Base-by-base conservation (phyloP, 257 asterid species). In the Cinchona pubescens region DNA sequence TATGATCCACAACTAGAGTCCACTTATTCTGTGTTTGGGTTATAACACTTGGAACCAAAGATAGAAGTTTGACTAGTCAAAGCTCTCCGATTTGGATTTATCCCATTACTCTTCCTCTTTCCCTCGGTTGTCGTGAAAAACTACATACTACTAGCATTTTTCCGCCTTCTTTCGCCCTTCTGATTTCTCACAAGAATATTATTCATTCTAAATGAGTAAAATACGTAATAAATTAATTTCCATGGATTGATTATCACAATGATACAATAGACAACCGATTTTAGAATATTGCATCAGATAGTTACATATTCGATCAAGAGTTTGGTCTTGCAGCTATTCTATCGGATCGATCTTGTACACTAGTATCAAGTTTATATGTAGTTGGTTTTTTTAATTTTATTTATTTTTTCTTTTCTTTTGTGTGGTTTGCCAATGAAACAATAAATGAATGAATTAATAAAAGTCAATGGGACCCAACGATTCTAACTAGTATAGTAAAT, bases 401-500 rank as follows among this genome's bases (percentile, higher is more conserved):
- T 53, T 37, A n/a, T n/a, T n/a, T n/a, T n/a, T n/a, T n/a, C n/a
- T n/a, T n/a, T n/a, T n/a, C n/a, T n/a, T n/a, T n/a, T n/a, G n/a
- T n/a, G n/a, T n/a, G n/a, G 21, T 14, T 74, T 46, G 72, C 25
- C 60, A 74, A 75, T n/a, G 62, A 30, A 69, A 69, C 53, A 40
- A 59, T 58, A 46, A 19, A 51, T 23, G 25, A 61, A 19, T 38
- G 19, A 69, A 18, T 34, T n/a, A n/a, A n/a, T n/a, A n/a, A 61
- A 76, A 76, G 72, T 58, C 76, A 72, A 80, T 19, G 61, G 35
- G 15, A 32, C 37, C 29, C n/a, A 38, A 40, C 30, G 5, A 38
- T 60, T 29, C 42, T 71, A 77, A 61, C 49, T 59, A 81, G 67
- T 76, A n/a, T n/a, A n/a, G n/a, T n/a, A n/a, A 69, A 61, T 46